phyloP scores from a whole-genome alignment of 768 basidiomycete species.

The Filobasidium wieringae region DNA sequence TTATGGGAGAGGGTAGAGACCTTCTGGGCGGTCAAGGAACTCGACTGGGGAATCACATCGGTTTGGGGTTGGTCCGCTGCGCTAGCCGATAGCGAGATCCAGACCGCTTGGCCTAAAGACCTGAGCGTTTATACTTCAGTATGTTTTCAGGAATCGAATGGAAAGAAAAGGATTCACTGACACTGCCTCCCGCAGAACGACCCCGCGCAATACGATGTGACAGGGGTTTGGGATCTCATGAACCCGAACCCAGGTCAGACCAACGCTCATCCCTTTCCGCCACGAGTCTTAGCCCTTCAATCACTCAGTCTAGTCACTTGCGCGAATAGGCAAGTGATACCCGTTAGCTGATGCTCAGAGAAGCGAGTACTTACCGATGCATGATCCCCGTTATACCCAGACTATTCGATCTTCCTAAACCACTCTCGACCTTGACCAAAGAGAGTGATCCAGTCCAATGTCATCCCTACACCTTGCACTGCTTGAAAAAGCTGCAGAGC shows the following conservation, averaged over 20 bases:
- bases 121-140: conserved; percentile 2
- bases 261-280: conserved; percentile 9
- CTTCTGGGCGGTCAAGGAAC: conserved; percentile 35
- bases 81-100: conserved; percentile 26
- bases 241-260: conserved; percentile 20
- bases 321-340: conserved; percentile 20
- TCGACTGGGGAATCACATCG: conserved; percentile 27
- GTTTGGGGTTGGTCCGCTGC: conserved; percentile 32
- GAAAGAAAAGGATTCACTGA: too few relatives aligned
- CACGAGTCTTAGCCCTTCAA: conserved; percentile 25
- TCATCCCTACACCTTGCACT: not conserved
- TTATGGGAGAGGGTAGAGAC: conserved; percentile 27
- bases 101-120: conserved; percentile 24
- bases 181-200: too few relatives aligned
- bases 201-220: not conserved
- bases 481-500: not conserved
- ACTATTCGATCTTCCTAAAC: conserved; percentile 24
- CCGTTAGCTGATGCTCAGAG: too few relatives aligned
- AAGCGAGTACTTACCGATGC: not conserved
- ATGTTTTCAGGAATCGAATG: too few relatives aligned
- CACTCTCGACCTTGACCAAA: not conserved
- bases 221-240: not conserved
- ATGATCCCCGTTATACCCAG: conserved; percentile 7
- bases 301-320: conserved; percentile 23
- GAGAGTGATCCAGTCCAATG: not conserved